Base-by-base conservation (phyloP, 176 grass and related monocot genomes). In the Puccinellia tenuiflora region DNA sequence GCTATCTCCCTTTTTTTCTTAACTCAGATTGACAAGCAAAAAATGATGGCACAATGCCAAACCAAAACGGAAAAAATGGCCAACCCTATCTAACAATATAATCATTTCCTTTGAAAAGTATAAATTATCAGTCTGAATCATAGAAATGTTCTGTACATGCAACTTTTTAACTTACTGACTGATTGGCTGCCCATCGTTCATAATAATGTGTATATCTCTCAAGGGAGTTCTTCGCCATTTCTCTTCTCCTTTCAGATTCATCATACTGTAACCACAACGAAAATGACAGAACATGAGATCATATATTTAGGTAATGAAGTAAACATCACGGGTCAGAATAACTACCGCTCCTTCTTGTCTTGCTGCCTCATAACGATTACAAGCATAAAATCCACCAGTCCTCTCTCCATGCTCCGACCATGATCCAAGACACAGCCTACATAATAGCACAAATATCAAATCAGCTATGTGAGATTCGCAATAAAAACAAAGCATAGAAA, bases 181-280 rank as follows among this genome's bases (percentile, higher is more conserved):
- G 97, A 94, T 99, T 99, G 39, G 97, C 92, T 68, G 97, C 97
- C 97, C 97, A 99, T 34, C 97, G 93, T 65, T 99, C 97, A 89
- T 99, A 99, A 81, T 99, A 99, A 85, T 99, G 97, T 66, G 97
- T 99, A 57, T 99, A 99, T 85, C 93, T 99, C 86, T 99, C 97
- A 64, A 96, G 97, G 11, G 97, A 99, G 75, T 99, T 96, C 83
- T 99, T 99, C 33, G 97, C 97, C 97, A 99, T 99, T 88, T 99
- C 97, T 89, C 97, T 92, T 88, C 97, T 94, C 88, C 93, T 93
- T 88, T 99, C 97, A 90, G 93, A 96, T 90, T 99, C 97, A 80
- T 99, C 97, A 52, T 99, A 96, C 97, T 99, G 83, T 82, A 84
- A 83, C 24, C 52, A 90, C 61, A 73, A 55, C 60, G 34, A 80